Evolutionary conservation across 306 rosid genomes (phyloP).

Genomic region (Trifolium repens): DNA sequence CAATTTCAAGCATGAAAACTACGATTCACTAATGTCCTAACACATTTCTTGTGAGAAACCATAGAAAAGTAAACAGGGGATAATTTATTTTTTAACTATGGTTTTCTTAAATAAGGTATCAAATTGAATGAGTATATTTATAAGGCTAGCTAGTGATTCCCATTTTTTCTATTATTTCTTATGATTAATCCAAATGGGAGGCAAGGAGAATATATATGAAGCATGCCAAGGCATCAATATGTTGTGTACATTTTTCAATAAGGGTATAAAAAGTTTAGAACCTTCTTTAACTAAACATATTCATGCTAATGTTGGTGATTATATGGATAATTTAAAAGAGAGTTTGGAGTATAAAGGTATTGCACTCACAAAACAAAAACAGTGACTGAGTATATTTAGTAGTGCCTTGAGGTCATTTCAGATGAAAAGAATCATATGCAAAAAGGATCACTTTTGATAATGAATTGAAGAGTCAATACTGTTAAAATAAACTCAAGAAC

Average conservation of each 20-base stretch:
- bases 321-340: constrained; percentile 22
- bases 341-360: constrained; percentile 53
- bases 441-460: constrained; percentile 5
- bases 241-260: constrained; percentile 29
- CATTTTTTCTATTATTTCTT: background rate
- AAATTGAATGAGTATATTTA: background rate
- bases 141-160: constrained; percentile 20
- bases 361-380: constrained; percentile 40
- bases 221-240: constrained; percentile 11
- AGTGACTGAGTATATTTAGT: constrained; percentile 20
- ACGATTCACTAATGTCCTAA: too few relatives aligned
- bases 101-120: constrained; percentile 1
- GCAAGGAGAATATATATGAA: constrained; percentile 6
- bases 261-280: constrained; percentile 44
- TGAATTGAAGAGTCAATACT: too few relatives aligned
- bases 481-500: too few relatives aligned
- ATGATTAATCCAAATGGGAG: constrained; percentile 15
- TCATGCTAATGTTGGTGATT: constrained; percentile 26
- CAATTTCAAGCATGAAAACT: too few relatives aligned
- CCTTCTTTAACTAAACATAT: constrained; percentile 44
- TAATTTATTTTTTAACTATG: background rate
- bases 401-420: constrained; percentile 58
- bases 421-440: constrained; percentile 42
- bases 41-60: too few relatives aligned
- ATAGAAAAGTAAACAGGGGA: too few relatives aligned